These are phyloP conservation scores for Dryas drummondii DNA, from an alignment of 306 rosid species.

Conservation along the genomic window DNA sequence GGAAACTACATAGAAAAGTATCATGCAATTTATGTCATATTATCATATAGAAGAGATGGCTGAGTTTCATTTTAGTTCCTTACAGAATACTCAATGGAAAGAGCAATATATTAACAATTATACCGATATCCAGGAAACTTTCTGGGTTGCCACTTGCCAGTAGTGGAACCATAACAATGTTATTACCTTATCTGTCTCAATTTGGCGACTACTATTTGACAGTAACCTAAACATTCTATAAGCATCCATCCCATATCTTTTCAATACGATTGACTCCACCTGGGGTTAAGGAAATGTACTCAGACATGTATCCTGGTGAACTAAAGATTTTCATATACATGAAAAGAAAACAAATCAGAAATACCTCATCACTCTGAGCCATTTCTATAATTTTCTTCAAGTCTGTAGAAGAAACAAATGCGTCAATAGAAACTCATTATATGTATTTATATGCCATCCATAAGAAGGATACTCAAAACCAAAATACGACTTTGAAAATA, in stretches of 20 bases:
- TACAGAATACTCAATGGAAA: not conserved
- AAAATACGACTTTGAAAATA: not conserved
- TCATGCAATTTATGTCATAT: not conserved
- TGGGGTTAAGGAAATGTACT: constrained; percentile 36
- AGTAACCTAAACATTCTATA: constrained; percentile 82
- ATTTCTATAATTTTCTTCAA: constrained; percentile 61
- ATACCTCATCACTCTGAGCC: constrained; percentile 81
- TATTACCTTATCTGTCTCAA: constrained; percentile 78
- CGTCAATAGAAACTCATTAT: constrained; percentile 17
- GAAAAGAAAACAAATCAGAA: constrained; percentile 15
- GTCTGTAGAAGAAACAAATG: constrained; percentile 49
- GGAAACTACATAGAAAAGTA: not conserved
- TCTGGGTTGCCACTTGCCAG: constrained; percentile 6
- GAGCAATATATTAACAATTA: not conserved
- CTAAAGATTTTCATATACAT: not conserved
- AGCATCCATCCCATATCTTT: constrained; percentile 77
- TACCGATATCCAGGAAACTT: not conserved
- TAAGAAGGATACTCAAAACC: constrained; percentile 13
- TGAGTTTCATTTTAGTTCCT: not conserved
- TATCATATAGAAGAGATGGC: not conserved
- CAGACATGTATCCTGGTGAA: constrained; percentile 25
- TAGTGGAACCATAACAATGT: not conserved
- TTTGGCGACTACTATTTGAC: constrained; percentile 46
- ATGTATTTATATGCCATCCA: not conserved
- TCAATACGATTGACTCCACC: constrained; percentile 84